Base-by-base conservation (phyloP, 2,329 filamentous ascomycete species). In the Stagonosporopsis tanaceti region DNA sequence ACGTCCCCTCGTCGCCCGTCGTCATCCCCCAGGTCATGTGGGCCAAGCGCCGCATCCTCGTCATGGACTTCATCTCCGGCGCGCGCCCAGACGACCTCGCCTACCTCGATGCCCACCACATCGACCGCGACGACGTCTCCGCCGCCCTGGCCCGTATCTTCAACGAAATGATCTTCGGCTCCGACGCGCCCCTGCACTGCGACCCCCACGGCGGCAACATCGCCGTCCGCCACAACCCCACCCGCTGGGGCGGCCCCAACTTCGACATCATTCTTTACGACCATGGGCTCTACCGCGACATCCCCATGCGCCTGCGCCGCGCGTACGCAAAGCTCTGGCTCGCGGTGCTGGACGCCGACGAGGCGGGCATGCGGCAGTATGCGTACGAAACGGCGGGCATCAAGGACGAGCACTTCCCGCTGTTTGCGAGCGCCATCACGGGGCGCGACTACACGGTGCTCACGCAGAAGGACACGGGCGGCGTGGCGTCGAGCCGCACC, bases 121-220 rank as follows among this genome's bases (percentile, higher is more conserved):
- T 99, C 72, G 92, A 96, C 76, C 88, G 95, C 20, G 95, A 98
- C 72, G 94, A 98, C 77, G 95, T 99, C 5, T 96, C 93, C 0
- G 93, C 94, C 1, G 90, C 93, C 0, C 82, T 99, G 4, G 90
- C 95, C 0, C 88, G 89, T 57, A 92, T 99, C 57, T 99, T 99
- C 84, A 99, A 99, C 81, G 93, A 98, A 75, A 99, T 99, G 95
- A 97, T 99, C 66, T 99, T 99, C 65, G 93, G 94, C 46, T 86
- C 89, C 50, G 85, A 89, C 57, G 94, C 94, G 0, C 93, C 95
- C 0, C 80, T 99, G 37, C 95, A 99, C 79, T 99, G 95, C 78
- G 95, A 99, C 73, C 95, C 95, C 0, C 95, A 99, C 72, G 95
- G 93, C 45, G 95, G 95, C 42, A 99, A 99, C 72, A 90, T 99